A percentile compares a stretch with the other conserved stretches of the same genome.
Conservation (phyloP, 371 early-diverging fungal species). For the Mucor irregularis region DNA sequence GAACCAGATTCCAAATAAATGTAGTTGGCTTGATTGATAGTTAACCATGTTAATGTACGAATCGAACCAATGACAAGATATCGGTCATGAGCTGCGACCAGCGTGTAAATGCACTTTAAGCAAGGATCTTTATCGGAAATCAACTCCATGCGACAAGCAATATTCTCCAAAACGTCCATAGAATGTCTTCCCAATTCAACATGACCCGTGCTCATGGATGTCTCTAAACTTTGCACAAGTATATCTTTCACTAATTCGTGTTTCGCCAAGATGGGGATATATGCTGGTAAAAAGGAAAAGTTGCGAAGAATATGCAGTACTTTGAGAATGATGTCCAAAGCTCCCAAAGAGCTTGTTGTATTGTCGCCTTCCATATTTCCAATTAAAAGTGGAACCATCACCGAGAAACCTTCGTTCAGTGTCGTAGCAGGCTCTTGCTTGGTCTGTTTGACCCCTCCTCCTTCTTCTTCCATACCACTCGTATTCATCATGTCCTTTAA, state of each 20-base stretch:
- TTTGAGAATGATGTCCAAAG: conserved; percentile 65
- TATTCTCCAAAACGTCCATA: conserved; percentile 72
- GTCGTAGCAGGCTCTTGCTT: not conserved
- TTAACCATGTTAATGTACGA: conserved; percentile 60
- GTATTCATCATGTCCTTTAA: conserved; percentile 12
- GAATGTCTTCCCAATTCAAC: conserved; percentile 62
- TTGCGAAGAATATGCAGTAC: conserved; percentile 71
- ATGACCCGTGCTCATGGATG: conserved; percentile 52
- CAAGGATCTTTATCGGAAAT: conserved; percentile 35
- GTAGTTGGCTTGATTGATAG: conserved; percentile 21
- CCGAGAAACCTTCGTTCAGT: not conserved
- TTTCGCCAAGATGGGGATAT: conserved; percentile 50
- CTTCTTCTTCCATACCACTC: not conserved
- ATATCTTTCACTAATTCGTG: conserved; percentile 48
- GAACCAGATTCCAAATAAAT: conserved; percentile 2
- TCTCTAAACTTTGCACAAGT: conserved; percentile 53
- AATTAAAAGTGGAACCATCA: not conserved
- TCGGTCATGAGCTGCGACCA: conserved; percentile 61
- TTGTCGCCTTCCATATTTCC: not conserved
- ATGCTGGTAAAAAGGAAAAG: conserved; percentile 65
- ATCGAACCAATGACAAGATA: conserved; percentile 64
- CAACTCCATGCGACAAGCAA: conserved; percentile 49
- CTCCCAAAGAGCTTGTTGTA: not conserved
- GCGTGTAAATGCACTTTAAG: conserved; percentile 33
- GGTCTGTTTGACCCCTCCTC: not conserved